A percentile compares a stretch with the other conserved stretches of the same genome.
phyloP scores from a whole-genome alignment of 805 yeast genomes.

The Jamesozyma gamospora region DNA sequence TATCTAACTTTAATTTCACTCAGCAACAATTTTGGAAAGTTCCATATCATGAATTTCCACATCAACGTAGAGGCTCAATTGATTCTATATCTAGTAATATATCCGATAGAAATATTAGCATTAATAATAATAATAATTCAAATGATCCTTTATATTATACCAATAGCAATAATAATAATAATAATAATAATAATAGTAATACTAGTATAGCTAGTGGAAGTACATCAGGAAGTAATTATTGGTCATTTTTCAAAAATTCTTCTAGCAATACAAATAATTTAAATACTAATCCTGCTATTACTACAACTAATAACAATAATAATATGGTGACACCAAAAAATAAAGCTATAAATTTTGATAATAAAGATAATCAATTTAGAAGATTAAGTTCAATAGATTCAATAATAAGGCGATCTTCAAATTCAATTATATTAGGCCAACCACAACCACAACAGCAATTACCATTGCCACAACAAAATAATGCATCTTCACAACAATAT shows the following conservation, averaged over 20 bases:
- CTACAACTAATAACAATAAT: background rate
- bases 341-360: background rate
- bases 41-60: slow-evolving; percentile 27
- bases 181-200: slow-evolving; percentile 1
- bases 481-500: slow-evolving; percentile 10
- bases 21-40: slow-evolving; percentile 31
- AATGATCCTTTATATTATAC: slow-evolving; percentile 15
- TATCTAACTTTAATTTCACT: slow-evolving; percentile 7
- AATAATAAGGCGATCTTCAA: slow-evolving; percentile 15
- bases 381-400: slow-evolving; percentile 25
- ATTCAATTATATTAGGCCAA: slow-evolving; percentile 11
- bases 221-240: slow-evolving; percentile 10
- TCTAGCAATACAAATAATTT: slow-evolving; percentile 2
- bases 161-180: background rate
- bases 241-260: slow-evolving; percentile 16
- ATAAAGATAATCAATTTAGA: slow-evolving; percentile 14
- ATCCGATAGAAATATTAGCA: slow-evolving; percentile 14
- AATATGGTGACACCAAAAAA: background rate
- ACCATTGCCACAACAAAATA: slow-evolving; percentile 9
- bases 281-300: background rate
- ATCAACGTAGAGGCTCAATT: slow-evolving; percentile 25
- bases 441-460: slow-evolving; percentile 9
- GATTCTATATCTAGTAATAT: slow-evolving; percentile 25
- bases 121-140: background rate
- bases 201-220: slow-evolving; percentile 4